Conservation (phyloP, 352 stramenopile genomes). For the Paralagenidium karlingii region DNA sequence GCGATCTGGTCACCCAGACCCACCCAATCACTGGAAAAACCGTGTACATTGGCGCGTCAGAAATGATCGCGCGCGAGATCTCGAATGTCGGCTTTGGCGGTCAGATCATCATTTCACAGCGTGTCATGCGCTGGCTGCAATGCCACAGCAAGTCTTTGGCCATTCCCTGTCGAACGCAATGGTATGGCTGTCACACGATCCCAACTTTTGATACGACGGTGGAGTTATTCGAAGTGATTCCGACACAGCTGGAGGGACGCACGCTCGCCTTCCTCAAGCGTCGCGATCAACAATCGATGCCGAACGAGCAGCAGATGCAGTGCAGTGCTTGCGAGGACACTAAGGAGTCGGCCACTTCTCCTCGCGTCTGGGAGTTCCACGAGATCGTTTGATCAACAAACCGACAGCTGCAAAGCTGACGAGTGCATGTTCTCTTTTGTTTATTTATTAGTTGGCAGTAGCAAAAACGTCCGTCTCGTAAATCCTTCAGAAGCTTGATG, state of each 20-base stretch:
- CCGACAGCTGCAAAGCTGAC: too few species aligned
- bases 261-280: neutral
- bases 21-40: slow-evolving; percentile 34
- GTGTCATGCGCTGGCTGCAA: slow-evolving; percentile 23
- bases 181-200: neutral
- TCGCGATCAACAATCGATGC: too few species aligned
- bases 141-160: slow-evolving; percentile 11
- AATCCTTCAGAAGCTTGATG: too few species aligned
- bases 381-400: too few species aligned
- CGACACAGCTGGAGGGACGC: neutral
- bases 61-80: slow-evolving; percentile 43
- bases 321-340: too few species aligned
- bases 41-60: slow-evolving; percentile 38
- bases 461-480: too few species aligned
- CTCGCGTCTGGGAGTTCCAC: too few species aligned
- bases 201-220: neutral
- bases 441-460: too few species aligned
- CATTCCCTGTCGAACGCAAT: neutral
- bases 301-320: too few species aligned
- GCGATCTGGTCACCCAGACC: slow-evolving; percentile 26
- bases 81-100: slow-evolving; percentile 26
- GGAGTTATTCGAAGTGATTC: neutral
- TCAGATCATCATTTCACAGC: slow-evolving; percentile 33
- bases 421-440: too few species aligned
- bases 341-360: too few species aligned